A percentile compares a stretch with the other conserved stretches of the same genome.
phyloP scores from a whole-genome alignment of 2,329 filamentous ascomycete species.

The Arthrobotrys conoides region DNA sequence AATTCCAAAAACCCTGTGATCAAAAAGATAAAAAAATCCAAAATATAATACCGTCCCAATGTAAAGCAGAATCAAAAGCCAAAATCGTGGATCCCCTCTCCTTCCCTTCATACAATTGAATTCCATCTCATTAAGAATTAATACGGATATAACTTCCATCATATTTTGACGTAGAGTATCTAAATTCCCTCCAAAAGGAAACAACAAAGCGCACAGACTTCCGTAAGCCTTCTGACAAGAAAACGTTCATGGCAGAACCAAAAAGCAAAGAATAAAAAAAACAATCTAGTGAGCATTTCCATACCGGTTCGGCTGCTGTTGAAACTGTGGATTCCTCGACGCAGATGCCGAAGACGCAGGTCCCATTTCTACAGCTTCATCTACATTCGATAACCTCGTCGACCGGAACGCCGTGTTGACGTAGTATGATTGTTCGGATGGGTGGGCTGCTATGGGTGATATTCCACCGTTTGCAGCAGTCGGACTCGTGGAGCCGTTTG shows the following conservation, averaged over 20 bases:
- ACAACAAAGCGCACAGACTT: constrained; percentile 35
- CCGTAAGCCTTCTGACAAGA: constrained; percentile 42
- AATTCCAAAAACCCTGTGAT: not conserved
- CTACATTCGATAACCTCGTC: constrained; percentile 38
- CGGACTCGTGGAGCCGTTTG: constrained; percentile 22
- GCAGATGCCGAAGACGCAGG: constrained; percentile 21
- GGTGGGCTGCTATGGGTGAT: constrained; percentile 9
- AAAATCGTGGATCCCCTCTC: not conserved
- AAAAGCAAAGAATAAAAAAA: constrained; percentile 19
- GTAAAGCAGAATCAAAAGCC: constrained; percentile 16
- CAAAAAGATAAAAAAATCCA: not conserved
- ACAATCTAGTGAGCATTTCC: constrained; percentile 38
- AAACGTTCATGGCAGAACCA: not conserved
- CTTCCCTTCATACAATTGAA: constrained; percentile 1
- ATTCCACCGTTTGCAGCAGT: constrained; percentile 22
- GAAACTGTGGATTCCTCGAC: constrained; percentile 34
- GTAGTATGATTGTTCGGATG: constrained; percentile 46
- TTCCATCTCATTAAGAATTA: constrained; percentile 47
- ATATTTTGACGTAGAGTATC: constrained; percentile 40
- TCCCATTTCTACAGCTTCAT: constrained; percentile 49
- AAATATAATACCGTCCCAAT: constrained; percentile 16
- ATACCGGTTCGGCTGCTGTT: constrained; percentile 46
- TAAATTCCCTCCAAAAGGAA: constrained; percentile 32
- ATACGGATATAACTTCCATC: constrained; percentile 52
- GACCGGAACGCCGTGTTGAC: constrained; percentile 37